A percentile compares a stretch with the other conserved stretches of the same genome.
phyloP scores from a whole-genome alignment of 1,284 basidiomycete species.

The Chalciporus piperatoides region DNA sequence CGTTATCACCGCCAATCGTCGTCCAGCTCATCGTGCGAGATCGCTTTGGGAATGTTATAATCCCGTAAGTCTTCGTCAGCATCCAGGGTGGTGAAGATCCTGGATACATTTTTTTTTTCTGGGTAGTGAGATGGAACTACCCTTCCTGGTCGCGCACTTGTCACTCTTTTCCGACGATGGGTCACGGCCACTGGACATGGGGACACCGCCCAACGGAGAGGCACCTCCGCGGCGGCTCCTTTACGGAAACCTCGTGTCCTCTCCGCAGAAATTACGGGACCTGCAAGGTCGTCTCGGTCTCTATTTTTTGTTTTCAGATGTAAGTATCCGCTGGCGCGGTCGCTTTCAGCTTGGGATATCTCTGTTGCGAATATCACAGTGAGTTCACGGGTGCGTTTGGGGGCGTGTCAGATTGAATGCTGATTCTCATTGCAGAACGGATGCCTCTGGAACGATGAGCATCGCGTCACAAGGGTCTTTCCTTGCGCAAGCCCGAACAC shows the following conservation, averaged over 20 bases:
- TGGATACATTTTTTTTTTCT: slow-evolving; percentile 24
- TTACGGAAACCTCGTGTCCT: slow-evolving; percentile 82
- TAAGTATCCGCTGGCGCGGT: slow-evolving; percentile 76
- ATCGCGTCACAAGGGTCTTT: slow-evolving; percentile 51
- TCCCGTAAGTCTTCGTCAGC: slow-evolving; percentile 54
- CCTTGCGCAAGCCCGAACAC: slow-evolving; percentile 67
- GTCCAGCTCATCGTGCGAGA: slow-evolving; percentile 75
- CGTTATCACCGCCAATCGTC: slow-evolving; percentile 76
- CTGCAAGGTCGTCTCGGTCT: slow-evolving; percentile 72
- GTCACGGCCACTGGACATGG: slow-evolving; percentile 52
- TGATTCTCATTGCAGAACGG: slow-evolving; percentile 39
- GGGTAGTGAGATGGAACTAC: slow-evolving; percentile 69
- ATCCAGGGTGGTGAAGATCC: slow-evolving; percentile 24
- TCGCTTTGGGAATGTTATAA: slow-evolving; percentile 57
- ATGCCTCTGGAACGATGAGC: slow-evolving; percentile 46
- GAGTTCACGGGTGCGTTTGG: slow-evolving; percentile 36
- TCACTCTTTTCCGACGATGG: slow-evolving; percentile 68
- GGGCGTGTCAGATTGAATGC: slow-evolving; percentile 20
- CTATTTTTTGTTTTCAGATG: slow-evolving; percentile 88
- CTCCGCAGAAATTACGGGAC: slow-evolving; percentile 73
- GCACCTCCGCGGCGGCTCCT: slow-evolving; percentile 56
- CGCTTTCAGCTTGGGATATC: slow-evolving; percentile 73
- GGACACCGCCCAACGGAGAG: slow-evolving; percentile 43
- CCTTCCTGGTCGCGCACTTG: slow-evolving; percentile 78
- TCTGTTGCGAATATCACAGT: slow-evolving; percentile 76